Evolutionary conservation across 2,329 filamentous ascomycete species (phyloP), one percentile per base, ranked within the genome.

Genomic region (Ophiostoma piceae): DNA sequence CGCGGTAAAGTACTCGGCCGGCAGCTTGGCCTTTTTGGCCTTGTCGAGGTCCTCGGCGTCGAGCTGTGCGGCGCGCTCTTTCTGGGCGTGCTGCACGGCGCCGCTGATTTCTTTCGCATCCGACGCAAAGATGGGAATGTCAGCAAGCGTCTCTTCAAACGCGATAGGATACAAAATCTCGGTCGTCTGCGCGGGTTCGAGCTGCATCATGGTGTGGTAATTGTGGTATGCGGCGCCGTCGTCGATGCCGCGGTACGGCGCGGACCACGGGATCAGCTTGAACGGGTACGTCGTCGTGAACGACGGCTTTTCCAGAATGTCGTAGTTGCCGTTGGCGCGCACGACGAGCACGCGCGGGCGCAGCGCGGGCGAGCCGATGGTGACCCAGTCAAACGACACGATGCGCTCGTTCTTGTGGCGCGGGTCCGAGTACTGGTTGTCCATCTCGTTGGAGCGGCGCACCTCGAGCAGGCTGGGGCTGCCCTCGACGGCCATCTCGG

Each of bases 311-410:
- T 88, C 84, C 35, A 90, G 76, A 22, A 90, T 86, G 39, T 88
- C 86, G 75, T 89, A 87, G 16, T 79, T 80, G 22, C 87, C 87
- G 72, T 84, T 89, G 43, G 85, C 85, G 35, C 87, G 82, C 35
- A 90, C 77, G 1, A 87, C 86, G 32, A 90, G 76, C 54, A 87
- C 79, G n/a, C 87, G 82, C 39, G 87, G 86, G 32, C 83, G 83
- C 67, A 88, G 75, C 16, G 82, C 82, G 3, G 85, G 80, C 3
- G 84, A 86, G 12, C 83, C 81, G 66, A 88, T 79, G 3, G 85
- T 88, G 11, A 89, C 79, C 87, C 88, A 90, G 75, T 90, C 88
- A 76, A 90, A 90, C 0, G 87, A 89, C 8, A 90, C 86, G 41
- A 90, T 88, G 26, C 85, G 83, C 69, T 89, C 85, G 73, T 84